Conservation (phyloP, 805 yeast species). For the Candida suzukii region DNA sequence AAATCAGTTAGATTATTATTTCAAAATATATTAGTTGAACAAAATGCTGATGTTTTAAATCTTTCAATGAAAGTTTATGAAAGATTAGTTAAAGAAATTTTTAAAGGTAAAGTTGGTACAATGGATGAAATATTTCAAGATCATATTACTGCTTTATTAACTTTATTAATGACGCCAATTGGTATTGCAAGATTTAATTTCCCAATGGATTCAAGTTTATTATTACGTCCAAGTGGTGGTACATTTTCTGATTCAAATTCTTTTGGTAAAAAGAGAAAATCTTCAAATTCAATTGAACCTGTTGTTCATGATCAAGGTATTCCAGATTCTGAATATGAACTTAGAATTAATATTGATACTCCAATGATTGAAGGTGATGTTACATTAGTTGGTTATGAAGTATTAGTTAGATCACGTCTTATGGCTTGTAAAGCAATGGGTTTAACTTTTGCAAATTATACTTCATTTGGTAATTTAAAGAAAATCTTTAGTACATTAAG, state of each 20-base stretch:
- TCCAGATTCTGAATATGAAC: slow-evolving; percentile 45
- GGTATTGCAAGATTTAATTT: slow-evolving; percentile 89
- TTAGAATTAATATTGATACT: slow-evolving; percentile 81
- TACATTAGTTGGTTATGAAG: slow-evolving; percentile 70
- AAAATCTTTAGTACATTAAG: slow-evolving; percentile 32
- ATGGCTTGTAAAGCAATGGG: slow-evolving; percentile 77
- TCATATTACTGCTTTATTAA: slow-evolving; percentile 55
- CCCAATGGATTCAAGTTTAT: slow-evolving; percentile 67
- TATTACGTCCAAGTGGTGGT: slow-evolving; percentile 75
- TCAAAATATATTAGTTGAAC: slow-evolving; percentile 87
- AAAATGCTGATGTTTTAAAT: slow-evolving; percentile 62
- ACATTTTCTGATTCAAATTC: slow-evolving; percentile 22
- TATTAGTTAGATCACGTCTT: slow-evolving; percentile 66
- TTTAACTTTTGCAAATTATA: slow-evolving; percentile 44
- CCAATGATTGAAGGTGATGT: slow-evolving; percentile 92
- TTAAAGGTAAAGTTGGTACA: slow-evolving; percentile 23
- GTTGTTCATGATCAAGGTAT: slow-evolving; percentile 24
- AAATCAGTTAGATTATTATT: slow-evolving; percentile 67
- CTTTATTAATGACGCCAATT: slow-evolving; percentile 83
- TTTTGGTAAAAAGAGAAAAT: slow-evolving; percentile 39
- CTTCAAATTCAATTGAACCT: slow-evolving; percentile 10
- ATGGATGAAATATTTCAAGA: slow-evolving; percentile 47
- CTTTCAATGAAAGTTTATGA: slow-evolving; percentile 59
- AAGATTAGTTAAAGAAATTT: slow-evolving; percentile 42
- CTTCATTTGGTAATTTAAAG: slow-evolving; percentile 28